phyloP scores from a whole-genome alignment of 805 yeast species.

The Candida argentea region DNA sequence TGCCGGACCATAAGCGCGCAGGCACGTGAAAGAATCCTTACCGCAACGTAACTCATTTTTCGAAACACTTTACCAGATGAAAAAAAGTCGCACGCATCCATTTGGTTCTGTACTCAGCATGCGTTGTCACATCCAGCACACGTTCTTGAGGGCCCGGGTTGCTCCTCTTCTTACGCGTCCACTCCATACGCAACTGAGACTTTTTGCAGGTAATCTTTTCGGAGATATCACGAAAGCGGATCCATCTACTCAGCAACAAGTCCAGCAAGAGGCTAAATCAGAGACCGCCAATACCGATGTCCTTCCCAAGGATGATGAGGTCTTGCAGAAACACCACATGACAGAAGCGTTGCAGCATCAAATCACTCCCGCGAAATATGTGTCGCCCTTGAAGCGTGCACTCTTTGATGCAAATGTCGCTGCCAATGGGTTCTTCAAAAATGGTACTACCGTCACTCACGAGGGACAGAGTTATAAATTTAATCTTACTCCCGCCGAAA shows the following conservation, averaged over 20 bases:
- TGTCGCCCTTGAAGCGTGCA: constrained; percentile 62
- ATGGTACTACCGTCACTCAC: constrained; percentile 37
- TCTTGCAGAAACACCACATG: constrained; percentile 39
- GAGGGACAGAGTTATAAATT: constrained; percentile 44
- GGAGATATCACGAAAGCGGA: constrained; percentile 22
- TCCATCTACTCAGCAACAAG: constrained; percentile 3
- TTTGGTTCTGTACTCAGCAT: no score
- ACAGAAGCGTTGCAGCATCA: constrained; percentile 36
- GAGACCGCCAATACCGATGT: constrained; percentile 8
- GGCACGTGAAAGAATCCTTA: no score
- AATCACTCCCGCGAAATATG: constrained; percentile 40
- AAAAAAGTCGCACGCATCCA: no score
- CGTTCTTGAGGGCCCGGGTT: no score
- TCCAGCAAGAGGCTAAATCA: constrained; percentile 5
- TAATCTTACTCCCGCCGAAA: constrained; percentile 50
- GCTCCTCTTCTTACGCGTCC: no score
- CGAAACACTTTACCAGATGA: no score
- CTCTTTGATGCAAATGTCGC: constrained; percentile 54
- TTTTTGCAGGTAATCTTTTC: no score
- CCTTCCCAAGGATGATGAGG: constrained; percentile 21
- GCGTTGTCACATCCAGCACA: no score
- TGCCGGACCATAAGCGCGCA: no score
- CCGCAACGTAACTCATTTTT: no score
- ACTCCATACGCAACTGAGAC: no score
- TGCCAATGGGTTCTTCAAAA: constrained; percentile 60